These are phyloP conservation scores for Xerocomus brunneocitrinus DNA, from an alignment of 768 basidiomycete species.

Conservation along the genomic window DNA sequence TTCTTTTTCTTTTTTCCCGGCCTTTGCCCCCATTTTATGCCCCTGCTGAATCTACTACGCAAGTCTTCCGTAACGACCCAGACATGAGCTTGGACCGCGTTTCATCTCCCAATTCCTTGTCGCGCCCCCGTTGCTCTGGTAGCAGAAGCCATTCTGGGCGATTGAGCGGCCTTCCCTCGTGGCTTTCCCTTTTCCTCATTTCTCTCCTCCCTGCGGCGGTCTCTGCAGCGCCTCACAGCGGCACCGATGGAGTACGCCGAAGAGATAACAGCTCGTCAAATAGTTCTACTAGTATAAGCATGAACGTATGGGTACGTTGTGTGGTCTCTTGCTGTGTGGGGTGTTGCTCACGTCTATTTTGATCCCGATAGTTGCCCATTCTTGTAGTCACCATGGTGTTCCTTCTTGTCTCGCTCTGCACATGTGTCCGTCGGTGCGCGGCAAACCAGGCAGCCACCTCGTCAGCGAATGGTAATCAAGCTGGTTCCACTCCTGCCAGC, in stretches of 20 bases:
- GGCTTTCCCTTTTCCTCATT: not conserved
- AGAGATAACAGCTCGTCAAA: not conserved
- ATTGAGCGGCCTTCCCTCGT: not conserved
- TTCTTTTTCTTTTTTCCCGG: not conserved
- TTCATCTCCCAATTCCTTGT: no score
- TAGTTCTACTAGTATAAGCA: slow-evolving; percentile 5
- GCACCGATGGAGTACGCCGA: not conserved
- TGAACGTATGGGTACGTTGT: slow-evolving; percentile 27
- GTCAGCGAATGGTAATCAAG: not conserved
- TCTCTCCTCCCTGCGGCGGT: slow-evolving; percentile 1
- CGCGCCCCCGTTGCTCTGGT: not conserved
- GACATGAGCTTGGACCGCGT: not conserved
- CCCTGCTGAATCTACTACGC: not conserved
- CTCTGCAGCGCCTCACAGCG: slow-evolving; percentile 8
- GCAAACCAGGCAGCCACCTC: not conserved
- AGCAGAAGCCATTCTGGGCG: slow-evolving; percentile 1
- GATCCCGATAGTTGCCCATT: slow-evolving; percentile 23
- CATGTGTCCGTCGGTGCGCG: slow-evolving; percentile 21
- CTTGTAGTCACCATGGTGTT: slow-evolving; percentile 23
- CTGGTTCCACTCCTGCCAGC: slow-evolving; percentile 5
- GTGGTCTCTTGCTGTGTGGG: not conserved
- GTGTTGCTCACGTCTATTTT: not conserved
- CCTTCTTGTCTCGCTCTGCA: slow-evolving; percentile 16
- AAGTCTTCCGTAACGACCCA: not conserved
- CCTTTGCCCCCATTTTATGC: not conserved